A percentile compares a stretch with the other conserved stretches of the same genome.
Evolutionary conservation across 2,329 filamentous ascomycete genomes (phyloP).

Genomic region (Calonectria multiphialidica): DNA sequence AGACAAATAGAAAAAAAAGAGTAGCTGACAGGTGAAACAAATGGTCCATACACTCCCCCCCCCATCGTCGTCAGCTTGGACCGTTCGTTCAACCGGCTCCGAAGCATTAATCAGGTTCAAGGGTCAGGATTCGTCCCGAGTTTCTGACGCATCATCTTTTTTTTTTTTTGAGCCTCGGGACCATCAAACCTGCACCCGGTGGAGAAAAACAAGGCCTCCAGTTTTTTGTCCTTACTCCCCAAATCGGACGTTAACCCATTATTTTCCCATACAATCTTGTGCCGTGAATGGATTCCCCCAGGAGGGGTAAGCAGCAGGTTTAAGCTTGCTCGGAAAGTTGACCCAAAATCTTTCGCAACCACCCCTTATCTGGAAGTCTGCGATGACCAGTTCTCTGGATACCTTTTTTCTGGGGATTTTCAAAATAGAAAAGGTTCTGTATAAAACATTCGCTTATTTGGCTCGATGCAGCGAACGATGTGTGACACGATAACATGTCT

Average conservation of each 20-base stretch:
- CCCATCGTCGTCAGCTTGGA: neutral
- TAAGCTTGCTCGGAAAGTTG: constrained; percentile 14
- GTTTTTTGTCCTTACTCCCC: neutral
- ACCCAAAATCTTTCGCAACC: neutral
- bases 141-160: constrained; percentile 3
- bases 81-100: neutral
- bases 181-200: neutral
- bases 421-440: neutral
- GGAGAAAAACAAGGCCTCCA: neutral
- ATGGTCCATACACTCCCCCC: neutral
- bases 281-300: neutral
- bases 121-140: neutral
- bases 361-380: neutral
- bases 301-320: neutral
- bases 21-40: neutral
- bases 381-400: neutral
- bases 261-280: neutral
- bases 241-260: neutral
- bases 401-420: neutral
- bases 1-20: neutral
- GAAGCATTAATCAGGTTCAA: neutral
- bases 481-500: too few species aligned
- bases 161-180: neutral
- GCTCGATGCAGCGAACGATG: neutral
- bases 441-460: neutral